Evolutionary conservation across 345 rosid species (phyloP), one percentile per base, ranked within the genome.

Genomic region (Gossypium bickii): DNA sequence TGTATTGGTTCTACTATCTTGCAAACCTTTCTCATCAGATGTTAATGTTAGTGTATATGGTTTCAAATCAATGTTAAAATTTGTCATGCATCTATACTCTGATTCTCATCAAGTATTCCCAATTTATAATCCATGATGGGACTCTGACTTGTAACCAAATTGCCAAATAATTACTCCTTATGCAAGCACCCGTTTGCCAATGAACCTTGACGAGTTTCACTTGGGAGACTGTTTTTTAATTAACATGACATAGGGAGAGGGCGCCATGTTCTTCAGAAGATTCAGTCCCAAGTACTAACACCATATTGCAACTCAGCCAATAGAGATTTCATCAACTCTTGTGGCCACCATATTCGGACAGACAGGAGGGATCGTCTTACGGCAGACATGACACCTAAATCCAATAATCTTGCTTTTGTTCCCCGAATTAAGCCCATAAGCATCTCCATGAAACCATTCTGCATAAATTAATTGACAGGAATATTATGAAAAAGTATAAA

Each of bases 391-490:
- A 80, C 99, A 95, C 82, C 93, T 82, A 80, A 95, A 95, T 62
- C 98, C 98, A 71, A 89, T 89, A 71, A 92, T 85, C 85, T 75
- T 85, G 74, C 68, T 78, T 59, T 80, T 80, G 74, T 84, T 92
- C 81, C 79, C 84, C 24, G 38, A 81, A 71, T 79, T 80, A 20
- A 95, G 89, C 74, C 97, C 97, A 75, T 81, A 91, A 63, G 99
- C 95, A 78, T 87, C 92, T 77, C 93, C 98, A 79, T 94, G 98
- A 81, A 82, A 95, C 98, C 98, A 95, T 60, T 86, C 98, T 95
- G 90, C 89, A 90, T 29, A 71, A 16, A 64, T 25, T 59, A 47
- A 49, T 70, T 43, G 53, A 80, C 20, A 74, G 74, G 11, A 73
- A 78, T 57, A 44, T 65, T 29, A 71, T 44, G 68, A 72, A 61